phyloP scores from a whole-genome alignment of 148 eudicot genomes.

The Tetragonia tetragonoides region DNA sequence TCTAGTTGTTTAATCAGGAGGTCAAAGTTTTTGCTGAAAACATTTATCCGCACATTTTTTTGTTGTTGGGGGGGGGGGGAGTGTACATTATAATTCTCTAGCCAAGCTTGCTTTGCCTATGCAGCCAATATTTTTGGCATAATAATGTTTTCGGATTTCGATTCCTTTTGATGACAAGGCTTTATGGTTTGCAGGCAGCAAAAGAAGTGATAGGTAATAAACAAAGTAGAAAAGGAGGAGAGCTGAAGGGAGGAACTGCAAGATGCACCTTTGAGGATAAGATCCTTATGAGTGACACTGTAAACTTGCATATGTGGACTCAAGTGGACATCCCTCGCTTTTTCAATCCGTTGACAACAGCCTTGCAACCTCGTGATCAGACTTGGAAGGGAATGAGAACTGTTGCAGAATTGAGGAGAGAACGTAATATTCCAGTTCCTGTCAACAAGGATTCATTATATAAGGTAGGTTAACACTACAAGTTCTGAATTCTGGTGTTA shows the following conservation, averaged over 20 bases:
- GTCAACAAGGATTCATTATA: slow-evolving; percentile 80
- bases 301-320: slow-evolving; percentile 85
- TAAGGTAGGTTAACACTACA: slow-evolving; percentile 43
- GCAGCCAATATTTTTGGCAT: too few relatives aligned
- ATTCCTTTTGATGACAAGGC: not conserved
- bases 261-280: slow-evolving; percentile 98
- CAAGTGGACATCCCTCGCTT: slow-evolving; percentile 84
- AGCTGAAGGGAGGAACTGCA: slow-evolving; percentile 77
- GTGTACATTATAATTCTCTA: not conserved
- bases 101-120: not conserved
- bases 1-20: not conserved
- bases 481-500: not conserved
- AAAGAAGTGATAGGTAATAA: slow-evolving; percentile 74
- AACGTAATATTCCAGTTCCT: slow-evolving; percentile 62
- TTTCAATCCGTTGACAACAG: slow-evolving; percentile 82
- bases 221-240: slow-evolving; percentile 51
- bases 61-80: not conserved
- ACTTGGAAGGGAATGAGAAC: slow-evolving; percentile 93
- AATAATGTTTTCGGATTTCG: not conserved
- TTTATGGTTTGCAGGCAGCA: slow-evolving; percentile 61
- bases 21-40: not conserved
- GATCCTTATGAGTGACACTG: slow-evolving; percentile 89
- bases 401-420: slow-evolving; percentile 75
- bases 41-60: not conserved
- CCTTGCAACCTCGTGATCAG: slow-evolving; percentile 78